Conservation (phyloP, 108 stramenopile species). For the Heterococcus sp. region DNA sequence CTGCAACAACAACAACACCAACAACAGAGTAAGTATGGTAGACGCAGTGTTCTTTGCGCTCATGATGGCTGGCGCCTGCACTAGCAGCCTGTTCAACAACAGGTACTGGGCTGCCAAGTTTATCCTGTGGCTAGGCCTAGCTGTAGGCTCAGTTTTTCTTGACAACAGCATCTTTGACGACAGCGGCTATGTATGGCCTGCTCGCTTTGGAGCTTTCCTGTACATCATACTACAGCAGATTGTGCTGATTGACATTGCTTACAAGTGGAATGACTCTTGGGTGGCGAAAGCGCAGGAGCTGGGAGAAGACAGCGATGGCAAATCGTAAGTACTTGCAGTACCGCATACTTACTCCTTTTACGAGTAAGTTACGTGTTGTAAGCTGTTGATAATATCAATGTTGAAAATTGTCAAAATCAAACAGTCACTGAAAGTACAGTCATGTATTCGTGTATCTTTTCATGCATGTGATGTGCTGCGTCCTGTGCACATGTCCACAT, state of each 20-base stretch:
- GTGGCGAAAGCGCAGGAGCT: constrained; percentile 22
- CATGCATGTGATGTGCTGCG: too few relatives aligned
- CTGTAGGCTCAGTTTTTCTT: constrained; percentile 18
- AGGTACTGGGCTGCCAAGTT: constrained; percentile 34
- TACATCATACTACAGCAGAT: constrained; percentile 55
- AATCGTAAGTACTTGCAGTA: too few relatives aligned
- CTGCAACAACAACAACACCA: too few relatives aligned
- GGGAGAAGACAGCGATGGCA: constrained; percentile 21
- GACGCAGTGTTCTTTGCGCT: not conserved
- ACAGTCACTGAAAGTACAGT: too few relatives aligned
- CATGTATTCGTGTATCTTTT: too few relatives aligned
- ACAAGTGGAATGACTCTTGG: constrained; percentile 48
- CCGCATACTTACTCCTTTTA: too few relatives aligned
- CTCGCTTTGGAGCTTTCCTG: constrained; percentile 47
- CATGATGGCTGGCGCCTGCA: not conserved
- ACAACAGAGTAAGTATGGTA: not conserved
- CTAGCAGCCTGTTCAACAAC: not conserved
- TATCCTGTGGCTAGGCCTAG: constrained; percentile 5
- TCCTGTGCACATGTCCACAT: too few relatives aligned
- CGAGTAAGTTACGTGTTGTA: not conserved
- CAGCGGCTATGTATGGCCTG: constrained; percentile 44
- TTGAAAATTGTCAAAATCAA: too few relatives aligned
- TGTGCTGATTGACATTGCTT: constrained; percentile 53
- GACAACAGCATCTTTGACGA: constrained; percentile 37
- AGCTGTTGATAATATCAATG: too few relatives aligned